Base-by-base conservation (phyloP, 2,329 filamentous ascomycete genomes). In the Pyrenochaeta sp. region DNA sequence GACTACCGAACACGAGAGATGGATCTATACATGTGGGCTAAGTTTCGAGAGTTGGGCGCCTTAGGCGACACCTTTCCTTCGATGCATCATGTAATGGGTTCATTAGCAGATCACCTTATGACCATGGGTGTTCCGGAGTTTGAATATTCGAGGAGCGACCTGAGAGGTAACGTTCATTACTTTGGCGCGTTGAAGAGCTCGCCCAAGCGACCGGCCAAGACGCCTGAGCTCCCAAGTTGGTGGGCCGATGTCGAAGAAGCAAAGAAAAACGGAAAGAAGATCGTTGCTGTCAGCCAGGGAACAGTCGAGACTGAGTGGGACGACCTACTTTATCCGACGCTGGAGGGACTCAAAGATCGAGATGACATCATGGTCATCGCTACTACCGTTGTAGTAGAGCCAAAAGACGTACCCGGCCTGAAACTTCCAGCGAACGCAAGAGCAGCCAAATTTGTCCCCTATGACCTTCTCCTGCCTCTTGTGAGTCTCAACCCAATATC, bases 201-300 rank as follows among this genome's bases (percentile, higher is more conserved):
- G 2, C 40, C 46, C 4, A 25, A 46, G 24, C 32, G 40, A 8
- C 12, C 36, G 3, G 34, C 37, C 5, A 50, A 32, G 8, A 39
- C n/a, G 2, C 1, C 66, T 0, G 65, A 67, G 37, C 72, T 75
- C 37, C 83, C 84, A 0, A 28, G 64, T 6, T 86, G 81, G 80
- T 86, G 81, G 81, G 50, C 72, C 2, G 78, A 80, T 4, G 72
- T 85, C 15, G 64, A 74, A 9, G 52, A 64, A 15, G 77, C 79
- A 44, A 69, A 76, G 22, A 80, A 79, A 54, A 78, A 77, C 50
- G 74, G 75, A 19, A 64, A 64, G 52, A 74, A 75, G 22, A 69
- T 85, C 25, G 69, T 85, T 5, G 73, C 79, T 22, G 81, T 85
- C 5, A 76, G 78, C 1, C 83, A 85, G 62, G 83, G 83, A 4